Conservation (phyloP, 2,329 filamentous ascomycete species). For the Botrytis cinerea region DNA sequence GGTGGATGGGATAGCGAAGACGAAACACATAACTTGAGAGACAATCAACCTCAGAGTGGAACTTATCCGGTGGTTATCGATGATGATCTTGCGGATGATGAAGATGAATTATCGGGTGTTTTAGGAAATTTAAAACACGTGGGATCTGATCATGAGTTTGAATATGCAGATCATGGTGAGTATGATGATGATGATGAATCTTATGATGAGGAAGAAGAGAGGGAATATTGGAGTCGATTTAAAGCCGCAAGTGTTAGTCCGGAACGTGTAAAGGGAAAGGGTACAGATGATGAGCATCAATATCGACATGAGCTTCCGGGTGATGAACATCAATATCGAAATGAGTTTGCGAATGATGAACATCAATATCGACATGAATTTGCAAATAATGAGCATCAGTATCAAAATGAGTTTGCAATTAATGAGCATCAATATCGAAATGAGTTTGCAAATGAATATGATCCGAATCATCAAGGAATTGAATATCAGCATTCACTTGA, state of each 20-base stretch:
- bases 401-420: not conserved
- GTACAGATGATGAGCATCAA: not conserved
- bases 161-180: not conserved
- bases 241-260: not conserved
- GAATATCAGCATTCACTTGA: not conserved
- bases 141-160: not conserved
- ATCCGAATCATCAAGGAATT: not conserved
- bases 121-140: not conserved
- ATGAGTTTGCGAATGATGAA: not conserved
- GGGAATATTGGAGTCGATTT: not conserved
- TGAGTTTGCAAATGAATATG: not conserved
- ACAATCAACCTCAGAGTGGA: constrained; percentile 1
- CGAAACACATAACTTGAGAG: not conserved
- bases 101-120: constrained; percentile 13
- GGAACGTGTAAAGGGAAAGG: not conserved
- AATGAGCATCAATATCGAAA: not conserved
- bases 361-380: not conserved
- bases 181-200: constrained; percentile 15
- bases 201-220: constrained; percentile 17
- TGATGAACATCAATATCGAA: not conserved
- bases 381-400: not conserved
- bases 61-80: not conserved
- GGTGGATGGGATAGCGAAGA: constrained; percentile 11
- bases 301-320: not conserved
- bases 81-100: constrained; percentile 14